phyloP scores from a whole-genome alignment of 164 flowering plant species.

The Tetrastigma voinierianum region DNA sequence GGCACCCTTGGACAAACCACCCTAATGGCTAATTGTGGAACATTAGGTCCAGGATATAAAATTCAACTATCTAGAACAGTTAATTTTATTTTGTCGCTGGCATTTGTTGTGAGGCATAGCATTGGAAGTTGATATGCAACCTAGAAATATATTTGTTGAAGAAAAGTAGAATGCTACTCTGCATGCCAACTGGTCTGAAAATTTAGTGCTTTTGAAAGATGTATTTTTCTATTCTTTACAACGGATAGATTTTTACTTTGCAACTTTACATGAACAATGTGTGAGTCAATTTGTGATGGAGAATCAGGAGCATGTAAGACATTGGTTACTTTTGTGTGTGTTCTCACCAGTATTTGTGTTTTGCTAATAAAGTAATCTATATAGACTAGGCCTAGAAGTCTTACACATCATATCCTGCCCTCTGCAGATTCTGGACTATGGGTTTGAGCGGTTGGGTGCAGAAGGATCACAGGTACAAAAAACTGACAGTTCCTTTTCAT shows the following conservation, averaged over 20 bases:
- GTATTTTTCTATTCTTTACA: background rate
- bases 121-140: no score
- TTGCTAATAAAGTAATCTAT: background rate
- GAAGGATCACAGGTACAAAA: conserved; percentile 64
- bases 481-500: background rate
- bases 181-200: no score
- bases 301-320: background rate
- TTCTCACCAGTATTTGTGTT: background rate
- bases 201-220: background rate
- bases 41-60: no score
- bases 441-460: conserved; percentile 88
- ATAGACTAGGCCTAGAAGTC: background rate
- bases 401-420: conserved; percentile 6
- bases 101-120: no score
- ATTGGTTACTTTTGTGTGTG: background rate
- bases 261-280: background rate
- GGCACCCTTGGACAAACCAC: no score
- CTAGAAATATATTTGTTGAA: no score
- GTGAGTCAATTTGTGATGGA: background rate
- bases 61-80: no score
- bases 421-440: conserved; percentile 85
- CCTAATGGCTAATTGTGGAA: no score
- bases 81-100: no score
- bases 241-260: background rate
- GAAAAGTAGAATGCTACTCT: no score